phyloP scores from a whole-genome alignment of 1,284 basidiomycete species.

The Moniliophthora roreri region DNA sequence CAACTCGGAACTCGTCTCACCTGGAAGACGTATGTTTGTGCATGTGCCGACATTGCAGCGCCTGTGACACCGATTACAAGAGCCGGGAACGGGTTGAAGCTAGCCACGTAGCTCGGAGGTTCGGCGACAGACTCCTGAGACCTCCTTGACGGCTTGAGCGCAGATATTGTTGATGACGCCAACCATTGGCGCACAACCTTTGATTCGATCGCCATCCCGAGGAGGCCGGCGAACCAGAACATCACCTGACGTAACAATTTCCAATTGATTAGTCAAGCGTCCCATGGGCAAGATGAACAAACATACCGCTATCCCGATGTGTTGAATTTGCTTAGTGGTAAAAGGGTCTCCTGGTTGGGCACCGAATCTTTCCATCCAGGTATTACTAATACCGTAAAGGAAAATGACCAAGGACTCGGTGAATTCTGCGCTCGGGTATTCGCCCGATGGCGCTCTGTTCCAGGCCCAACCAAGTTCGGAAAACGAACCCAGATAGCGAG shows the following conservation, averaged over 20 bases:
- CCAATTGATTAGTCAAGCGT: conserved; percentile 3
- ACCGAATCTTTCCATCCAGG: conserved; percentile 97
- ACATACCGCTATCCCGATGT: conserved; percentile 89
- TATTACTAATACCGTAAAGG: conserved; percentile 87
- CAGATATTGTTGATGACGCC: conserved; percentile 52
- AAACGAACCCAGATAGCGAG: conserved; percentile 89
- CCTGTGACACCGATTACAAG: conserved; percentile 93
- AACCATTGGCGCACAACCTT: conserved; percentile 70
- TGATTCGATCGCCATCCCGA: conserved; percentile 91
- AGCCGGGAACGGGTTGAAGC: conserved; percentile 95
- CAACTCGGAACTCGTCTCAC: conserved; percentile 29
- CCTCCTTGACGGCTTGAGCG: conserved; percentile 35
- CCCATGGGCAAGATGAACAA: not conserved
- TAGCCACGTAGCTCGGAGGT: conserved; percentile 73
- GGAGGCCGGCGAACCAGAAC: conserved; percentile 94
- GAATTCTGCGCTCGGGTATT: conserved; percentile 77
- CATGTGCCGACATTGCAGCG: conserved; percentile 94
- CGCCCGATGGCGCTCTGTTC: conserved; percentile 67
- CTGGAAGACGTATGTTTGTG: conserved; percentile 88
- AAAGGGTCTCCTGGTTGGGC: conserved; percentile 80
- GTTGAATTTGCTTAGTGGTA: conserved; percentile 92
- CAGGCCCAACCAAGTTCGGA: conserved; percentile 94
- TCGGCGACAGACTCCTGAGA: conserved; percentile 49
- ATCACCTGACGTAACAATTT: conserved; percentile 50
- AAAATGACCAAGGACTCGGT: conserved; percentile 89